Evolutionary conservation across 495 filamentous ascomycete species (phyloP).

Genomic region (Platismatia glauca): DNA sequence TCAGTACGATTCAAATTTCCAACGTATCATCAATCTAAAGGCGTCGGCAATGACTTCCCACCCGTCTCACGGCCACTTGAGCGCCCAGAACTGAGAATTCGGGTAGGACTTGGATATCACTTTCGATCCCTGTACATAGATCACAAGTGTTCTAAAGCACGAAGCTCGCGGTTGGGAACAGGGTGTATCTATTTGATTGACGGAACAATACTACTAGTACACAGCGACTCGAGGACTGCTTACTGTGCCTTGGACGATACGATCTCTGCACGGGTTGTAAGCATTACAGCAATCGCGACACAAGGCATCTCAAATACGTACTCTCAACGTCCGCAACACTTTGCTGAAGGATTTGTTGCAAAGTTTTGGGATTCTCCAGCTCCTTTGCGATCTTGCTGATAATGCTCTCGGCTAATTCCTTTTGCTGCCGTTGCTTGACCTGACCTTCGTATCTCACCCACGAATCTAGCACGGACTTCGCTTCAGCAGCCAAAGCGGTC

Average conservation of each 20-base stretch:
- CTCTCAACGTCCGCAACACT: constrained; percentile 93
- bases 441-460: constrained; percentile 98
- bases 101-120: background rate
- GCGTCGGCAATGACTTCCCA: background rate
- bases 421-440: constrained; percentile 97
- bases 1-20: background rate
- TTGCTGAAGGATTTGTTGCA: constrained; percentile 93
- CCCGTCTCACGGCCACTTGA: background rate
- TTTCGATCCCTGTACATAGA: background rate
- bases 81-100: background rate
- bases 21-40: background rate
- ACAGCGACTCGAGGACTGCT: constrained; percentile 18
- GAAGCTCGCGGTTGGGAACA: background rate
- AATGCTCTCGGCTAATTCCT: constrained; percentile 82
- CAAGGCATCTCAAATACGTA: constrained; percentile 41
- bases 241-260: constrained; percentile 47
- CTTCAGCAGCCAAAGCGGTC: constrained; percentile 80
- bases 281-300: constrained; percentile 9
- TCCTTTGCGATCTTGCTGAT: constrained; percentile 97
- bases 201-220: background rate
- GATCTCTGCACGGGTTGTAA: constrained; percentile 37
- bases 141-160: background rate
- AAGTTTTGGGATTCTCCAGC: constrained; percentile 88
- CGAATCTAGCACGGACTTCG: constrained; percentile 89
- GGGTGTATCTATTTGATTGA: background rate